Base-by-base conservation (phyloP, 768 basidiomycete species). In the Macrolepiota fuliginosa region DNA sequence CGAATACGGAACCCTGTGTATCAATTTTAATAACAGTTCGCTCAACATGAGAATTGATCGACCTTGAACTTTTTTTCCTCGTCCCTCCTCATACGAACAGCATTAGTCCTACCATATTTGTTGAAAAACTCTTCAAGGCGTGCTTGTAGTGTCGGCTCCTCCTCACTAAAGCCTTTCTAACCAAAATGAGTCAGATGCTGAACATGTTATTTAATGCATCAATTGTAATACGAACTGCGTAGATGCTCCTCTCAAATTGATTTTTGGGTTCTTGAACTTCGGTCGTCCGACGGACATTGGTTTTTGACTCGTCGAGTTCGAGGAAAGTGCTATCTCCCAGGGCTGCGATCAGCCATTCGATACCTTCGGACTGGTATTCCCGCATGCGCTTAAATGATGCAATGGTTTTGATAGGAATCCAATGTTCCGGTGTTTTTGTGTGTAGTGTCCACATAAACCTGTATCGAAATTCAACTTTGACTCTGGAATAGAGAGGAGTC, bases 391-490 rank as follows among this genome's bases (percentile, higher is more conserved):
- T 96, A 86, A 98, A 98, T 6, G 93, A 95, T 5, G 90, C 82
- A 60, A 98, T 85, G 2, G 89, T 92, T 57, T 87, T 77, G 70
- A 98, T 82, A 1, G 95, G 88, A 4, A 98, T 85, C 94, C 94
- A 98, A 68, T 97, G 93, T 45, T 92, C 88, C 1, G 83, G 78
- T 64, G 88, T 88, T 64, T 89, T 87, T 25, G 87, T 85, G 72
- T 96, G 87, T 51, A 96, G 76, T 2, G 90, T 87, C 94, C 94
- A 98, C 91, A 97, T 94, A 80, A 95, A 97, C 76, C 93, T 94
- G 45, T 25, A 58, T 24, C 53, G 22, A 56, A 50, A 49, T 56
- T 45, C 9, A 52, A 12, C 29, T 19, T 39, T 39, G n/a, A 29
- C 10, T 13, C 5, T 2, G 15, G 11, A 49, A 45, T 22, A 27